phyloP scores from a whole-genome alignment of 2,329 filamentous ascomycete species.

The Talaromyces verruculosus region DNA sequence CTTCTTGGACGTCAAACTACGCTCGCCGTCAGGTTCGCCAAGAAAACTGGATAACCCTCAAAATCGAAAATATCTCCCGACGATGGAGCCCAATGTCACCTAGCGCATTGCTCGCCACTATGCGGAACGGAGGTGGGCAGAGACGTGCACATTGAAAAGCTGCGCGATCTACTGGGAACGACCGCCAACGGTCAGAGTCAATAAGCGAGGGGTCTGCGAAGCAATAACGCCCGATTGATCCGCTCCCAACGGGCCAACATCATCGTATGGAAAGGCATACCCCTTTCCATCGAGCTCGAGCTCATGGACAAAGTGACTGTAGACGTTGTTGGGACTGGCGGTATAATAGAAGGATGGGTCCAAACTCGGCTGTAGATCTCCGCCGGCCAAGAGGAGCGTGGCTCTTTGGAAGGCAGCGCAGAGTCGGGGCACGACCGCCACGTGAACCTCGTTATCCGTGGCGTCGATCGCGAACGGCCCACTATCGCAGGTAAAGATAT shows the following conservation, averaged over 20 bases:
- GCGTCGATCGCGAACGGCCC: conserved; percentile 31
- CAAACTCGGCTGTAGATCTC: conserved; percentile 55
- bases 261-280: conserved; percentile 71
- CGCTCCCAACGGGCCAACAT: conserved; percentile 52
- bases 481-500: not conserved
- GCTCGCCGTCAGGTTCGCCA: too few species aligned
- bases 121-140: too few species aligned
- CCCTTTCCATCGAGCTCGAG: conserved; percentile 59
- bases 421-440: conserved; percentile 68
- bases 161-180: not conserved
- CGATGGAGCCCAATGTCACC: too few species aligned
- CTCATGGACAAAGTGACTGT: conserved; percentile 63
- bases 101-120: too few species aligned
- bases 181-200: not conserved
- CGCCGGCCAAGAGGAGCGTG: conserved; percentile 59
- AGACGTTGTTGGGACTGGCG: conserved; percentile 62
- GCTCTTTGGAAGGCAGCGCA: conserved; percentile 73
- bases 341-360: conserved; percentile 57
- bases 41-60: too few species aligned
- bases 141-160: too few species aligned
- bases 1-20: too few species aligned
- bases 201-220: not conserved
- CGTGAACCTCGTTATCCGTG: conserved; percentile 40
- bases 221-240: conserved; percentile 23
- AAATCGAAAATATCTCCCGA: too few species aligned